phyloP scores from a whole-genome alignment of 2,329 filamentous ascomycete species.

The Seiridium cupressi region DNA sequence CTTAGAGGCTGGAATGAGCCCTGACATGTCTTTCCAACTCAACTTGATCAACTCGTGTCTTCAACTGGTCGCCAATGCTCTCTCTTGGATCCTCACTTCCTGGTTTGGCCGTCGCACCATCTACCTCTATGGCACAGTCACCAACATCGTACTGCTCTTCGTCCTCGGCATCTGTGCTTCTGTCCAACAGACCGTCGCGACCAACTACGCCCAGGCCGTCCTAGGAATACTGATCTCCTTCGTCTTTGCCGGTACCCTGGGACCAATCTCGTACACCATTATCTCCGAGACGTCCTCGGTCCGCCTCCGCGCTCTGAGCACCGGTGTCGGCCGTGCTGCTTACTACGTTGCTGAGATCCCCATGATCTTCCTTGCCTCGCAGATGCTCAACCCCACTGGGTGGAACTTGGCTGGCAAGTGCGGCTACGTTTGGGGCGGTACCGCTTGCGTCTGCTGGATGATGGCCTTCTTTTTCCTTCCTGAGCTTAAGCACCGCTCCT shows the following conservation, averaged over 20 bases:
- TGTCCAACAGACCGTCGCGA: constrained; percentile 25
- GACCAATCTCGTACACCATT: constrained; percentile 35
- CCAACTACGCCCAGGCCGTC: constrained; percentile 35
- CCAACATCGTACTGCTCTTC: constrained; percentile 33
- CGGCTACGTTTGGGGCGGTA: constrained; percentile 45
- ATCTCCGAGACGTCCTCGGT: constrained; percentile 36
- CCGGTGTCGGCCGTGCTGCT: constrained; percentile 34
- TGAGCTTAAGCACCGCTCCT: constrained; percentile 42
- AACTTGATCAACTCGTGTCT: constrained; percentile 26
- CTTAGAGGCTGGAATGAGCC: constrained; percentile 19
- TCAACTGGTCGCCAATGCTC: constrained; percentile 30
- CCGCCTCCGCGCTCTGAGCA: constrained; percentile 34
- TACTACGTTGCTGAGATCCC: constrained; percentile 41
- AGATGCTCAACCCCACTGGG: constrained; percentile 36
- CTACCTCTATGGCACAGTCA: constrained; percentile 33
- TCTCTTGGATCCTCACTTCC: constrained; percentile 32
- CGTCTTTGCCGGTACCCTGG: constrained; percentile 31
- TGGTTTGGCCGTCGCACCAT: constrained; percentile 39
- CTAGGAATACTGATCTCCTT: constrained; percentile 38
- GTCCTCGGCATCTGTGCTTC: constrained; percentile 34
- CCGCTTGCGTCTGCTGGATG: constrained; percentile 37
- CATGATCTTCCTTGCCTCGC: constrained; percentile 36
- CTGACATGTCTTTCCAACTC: constrained; percentile 20
- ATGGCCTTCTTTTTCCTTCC: constrained; percentile 41
- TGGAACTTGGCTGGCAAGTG: constrained; percentile 43